Evolutionary conservation across 495 filamentous ascomycete species (phyloP).

Genomic region (Xylaria telfairii): DNA sequence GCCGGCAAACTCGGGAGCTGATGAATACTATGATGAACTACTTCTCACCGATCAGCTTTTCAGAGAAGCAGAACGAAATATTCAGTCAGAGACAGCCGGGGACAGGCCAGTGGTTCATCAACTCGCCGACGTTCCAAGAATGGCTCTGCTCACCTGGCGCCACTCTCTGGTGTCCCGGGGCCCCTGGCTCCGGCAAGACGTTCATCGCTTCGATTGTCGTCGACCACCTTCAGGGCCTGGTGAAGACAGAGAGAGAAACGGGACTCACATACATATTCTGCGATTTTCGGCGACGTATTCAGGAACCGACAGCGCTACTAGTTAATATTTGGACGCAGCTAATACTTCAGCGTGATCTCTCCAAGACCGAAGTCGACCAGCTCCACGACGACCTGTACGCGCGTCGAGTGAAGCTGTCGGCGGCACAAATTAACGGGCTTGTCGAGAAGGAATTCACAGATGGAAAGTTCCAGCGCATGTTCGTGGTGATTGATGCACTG

Average conservation of each 20-base stretch:
- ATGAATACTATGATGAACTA: conserved; percentile 32
- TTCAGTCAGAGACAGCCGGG: conserved; percentile 42
- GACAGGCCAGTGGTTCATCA: conserved; percentile 49
- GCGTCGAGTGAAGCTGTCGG: conserved; percentile 5
- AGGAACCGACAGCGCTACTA: conserved; percentile 46
- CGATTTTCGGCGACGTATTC: conserved; percentile 41
- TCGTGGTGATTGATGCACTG: conserved; percentile 55
- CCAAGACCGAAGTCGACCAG: conserved; percentile 35
- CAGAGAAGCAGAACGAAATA: conserved; percentile 42
- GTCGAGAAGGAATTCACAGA: conserved; percentile 35
- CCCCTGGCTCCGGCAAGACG: conserved; percentile 48
- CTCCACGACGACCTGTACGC: conserved; percentile 32
- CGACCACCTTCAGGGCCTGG: conserved; percentile 36
- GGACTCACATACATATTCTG: conserved; percentile 52
- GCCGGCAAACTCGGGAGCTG: neutral
- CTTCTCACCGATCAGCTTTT: conserved; percentile 33
- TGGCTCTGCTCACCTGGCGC: conserved; percentile 40
- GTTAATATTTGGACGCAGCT: conserved; percentile 49
- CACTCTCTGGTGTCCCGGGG: conserved; percentile 45
- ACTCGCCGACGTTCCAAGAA: conserved; percentile 30
- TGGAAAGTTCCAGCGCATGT: conserved; percentile 35
- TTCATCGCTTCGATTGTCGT: conserved; percentile 38
- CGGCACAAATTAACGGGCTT: conserved; percentile 42
- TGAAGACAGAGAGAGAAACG: conserved; percentile 25
- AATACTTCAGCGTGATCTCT: conserved; percentile 28